Evolutionary conservation across 2,329 filamentous ascomycete genomes (phyloP), one percentile per base, ranked within the genome.

Genomic region (Parastagonospora nodorum): DNA sequence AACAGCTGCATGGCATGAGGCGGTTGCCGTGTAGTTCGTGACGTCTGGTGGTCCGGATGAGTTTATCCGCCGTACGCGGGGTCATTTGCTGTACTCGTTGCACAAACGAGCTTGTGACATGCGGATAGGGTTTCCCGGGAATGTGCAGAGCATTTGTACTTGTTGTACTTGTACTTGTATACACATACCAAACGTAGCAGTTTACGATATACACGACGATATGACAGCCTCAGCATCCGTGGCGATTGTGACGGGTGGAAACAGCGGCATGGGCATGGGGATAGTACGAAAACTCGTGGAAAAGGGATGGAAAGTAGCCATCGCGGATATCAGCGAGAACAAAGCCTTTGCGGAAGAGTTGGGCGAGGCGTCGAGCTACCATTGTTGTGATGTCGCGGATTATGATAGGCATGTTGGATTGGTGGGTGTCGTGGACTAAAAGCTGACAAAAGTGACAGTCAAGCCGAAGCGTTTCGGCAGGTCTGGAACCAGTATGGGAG

Each of bases 401-500:
- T 68, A 68, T 42, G 58, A 65, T 24, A 64, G 58, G 61, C 61
- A 15, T 29, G 45, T 51, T 2, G 8, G 24, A 8, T 38, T 36
- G 5, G 16, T 45, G 2, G 40, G 27, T 33, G 11, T 24, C 19
- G 11, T 2, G 14, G 12, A 24, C n/a, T 29, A 24, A 28, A 14
- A 29, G 6, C 19, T 51, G 15, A 47, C 37, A 7, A 10, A 11
- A 16, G 28, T 7, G 19, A 72, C 14, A 76, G 74, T 76, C 78
- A 82, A 48, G 77, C 77, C 0, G 45, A 57, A 5, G 73, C 73
- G 29, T 83, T 83, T 58, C 63, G 71, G 16, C 50, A 72, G 9
- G 77, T 79, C 0, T 80, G 73, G 67, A 56, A 69, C 8, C 71
- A 68, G 28, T 80, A 76, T 63, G 76, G 77, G 0, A 73, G 78